A percentile compares a stretch with the other conserved stretches of the same genome.
Evolutionary conservation across 768 basidiomycete species (phyloP).

Genomic region (Amanita phalloides): DNA sequence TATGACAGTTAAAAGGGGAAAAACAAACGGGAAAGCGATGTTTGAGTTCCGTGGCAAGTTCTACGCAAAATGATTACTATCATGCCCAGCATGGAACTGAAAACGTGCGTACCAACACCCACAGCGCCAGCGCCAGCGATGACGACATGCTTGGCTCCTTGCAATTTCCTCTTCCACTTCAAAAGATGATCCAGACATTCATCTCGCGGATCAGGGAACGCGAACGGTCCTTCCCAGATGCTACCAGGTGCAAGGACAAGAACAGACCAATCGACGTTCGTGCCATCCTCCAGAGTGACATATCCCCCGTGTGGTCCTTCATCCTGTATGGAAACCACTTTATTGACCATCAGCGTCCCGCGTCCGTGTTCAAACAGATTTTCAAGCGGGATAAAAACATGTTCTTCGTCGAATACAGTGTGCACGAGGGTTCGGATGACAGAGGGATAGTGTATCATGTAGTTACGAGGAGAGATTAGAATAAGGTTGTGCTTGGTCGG

Average conservation of each 20-base stretch:
- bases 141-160: conserved; percentile 31
- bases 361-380: conserved; percentile 34
- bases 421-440: conserved; percentile 43
- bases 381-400: conserved; percentile 40
- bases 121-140: conserved; percentile 50
- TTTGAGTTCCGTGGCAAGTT: conserved; percentile 32
- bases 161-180: conserved; percentile 22
- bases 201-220: conserved; percentile 26
- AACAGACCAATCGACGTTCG: conserved; percentile 37
- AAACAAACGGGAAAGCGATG: conserved; percentile 26
- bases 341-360: conserved; percentile 31
- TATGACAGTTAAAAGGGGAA: not conserved
- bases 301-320: conserved; percentile 26
- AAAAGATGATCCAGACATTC: conserved; percentile 16
- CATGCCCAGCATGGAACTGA: not conserved
- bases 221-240: conserved; percentile 38
- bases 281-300: conserved; percentile 39
- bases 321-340: conserved; percentile 21
- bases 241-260: conserved; percentile 55
- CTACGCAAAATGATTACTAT: conserved; percentile 10
- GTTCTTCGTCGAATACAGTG: conserved; percentile 30
- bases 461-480: conserved; percentile 43
- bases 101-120: conserved; percentile 27
- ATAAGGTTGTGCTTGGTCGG: conserved; percentile 35
- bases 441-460: conserved; percentile 38